Base-by-base conservation (phyloP, 192 early-diverging fungal genomes). In the Mortierella claussenii region DNA sequence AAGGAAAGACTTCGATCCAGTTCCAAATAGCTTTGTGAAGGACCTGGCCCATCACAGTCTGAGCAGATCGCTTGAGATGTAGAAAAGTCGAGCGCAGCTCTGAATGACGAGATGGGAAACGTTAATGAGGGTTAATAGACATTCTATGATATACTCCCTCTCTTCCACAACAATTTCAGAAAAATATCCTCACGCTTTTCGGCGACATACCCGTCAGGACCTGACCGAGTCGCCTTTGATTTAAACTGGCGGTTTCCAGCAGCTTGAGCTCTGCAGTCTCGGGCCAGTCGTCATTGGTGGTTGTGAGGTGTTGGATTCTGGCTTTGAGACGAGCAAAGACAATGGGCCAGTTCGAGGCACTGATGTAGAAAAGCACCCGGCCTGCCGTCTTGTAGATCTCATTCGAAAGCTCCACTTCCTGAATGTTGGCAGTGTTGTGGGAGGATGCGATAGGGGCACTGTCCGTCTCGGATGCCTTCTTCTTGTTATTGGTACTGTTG, bases 1-100 rank as follows among this genome's bases (percentile, higher is more conserved):
- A 79, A 0, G 93, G 91, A 68, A 93, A 96, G 12, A 89, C 86
- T 55, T 94, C 89, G 36, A 98, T 96, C 89, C 95, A 98, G 78
- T 91, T 90, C 96, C 95, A 97, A 61, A 98, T 94, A 6, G 88
- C 88, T 27, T 90, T 89, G 21, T 94, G 88, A 53, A 97, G 82
- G 15, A 91, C 86, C 11, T 90, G 82, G 0, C 93, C 91, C 66
- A 91, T 80, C n/a, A 89, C 80, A 17, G 91, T 84, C 56, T 96
- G 95, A 5, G 91, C 89, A 4, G 86, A 78, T 9, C 85, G 81
- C 60, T 90, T 91, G 54, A 94, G 81, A 59, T 83, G 80, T 32
- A 82, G 40, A 65, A 88, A 88, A 2, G 79, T 73, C 18, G 80
- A 62, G 23, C 82, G 81, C 34, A 88, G 49, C 45, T 85, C 87